Conservation (phyloP, 2,329 filamentous ascomycete species). For the Anthostomella pinea region DNA sequence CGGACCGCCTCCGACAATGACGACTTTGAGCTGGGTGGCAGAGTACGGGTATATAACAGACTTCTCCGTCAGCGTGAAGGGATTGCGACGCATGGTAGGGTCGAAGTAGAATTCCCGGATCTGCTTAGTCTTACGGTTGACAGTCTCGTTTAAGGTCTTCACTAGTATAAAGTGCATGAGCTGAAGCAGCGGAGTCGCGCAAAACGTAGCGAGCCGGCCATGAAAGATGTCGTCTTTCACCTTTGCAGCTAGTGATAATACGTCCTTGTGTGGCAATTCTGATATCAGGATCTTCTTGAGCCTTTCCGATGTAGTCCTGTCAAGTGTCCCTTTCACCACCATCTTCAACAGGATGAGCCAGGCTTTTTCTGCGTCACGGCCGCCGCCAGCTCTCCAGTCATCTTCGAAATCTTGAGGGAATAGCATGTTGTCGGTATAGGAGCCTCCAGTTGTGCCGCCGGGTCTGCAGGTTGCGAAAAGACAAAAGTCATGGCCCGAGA, state of each 20-base stretch:
- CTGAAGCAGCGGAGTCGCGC: slow-evolving; percentile 31
- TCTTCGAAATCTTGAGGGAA: background rate
- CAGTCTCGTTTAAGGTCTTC: slow-evolving; percentile 17
- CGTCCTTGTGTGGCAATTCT: background rate
- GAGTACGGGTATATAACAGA: slow-evolving; percentile 30
- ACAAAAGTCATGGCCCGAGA: too few relatives aligned
- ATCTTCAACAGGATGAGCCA: background rate
- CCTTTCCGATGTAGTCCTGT: background rate
- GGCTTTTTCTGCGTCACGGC: background rate
- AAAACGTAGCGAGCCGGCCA: slow-evolving; percentile 29
- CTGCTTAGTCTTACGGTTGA: background rate
- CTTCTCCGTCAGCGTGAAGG: slow-evolving; percentile 20
- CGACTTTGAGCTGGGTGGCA: slow-evolving; percentile 27
- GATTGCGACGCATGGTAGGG: slow-evolving; percentile 29
- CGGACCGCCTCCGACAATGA: slow-evolving; percentile 33
- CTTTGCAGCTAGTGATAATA: background rate
- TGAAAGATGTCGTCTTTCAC: background rate
- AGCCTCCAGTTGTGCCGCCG: too few relatives aligned
- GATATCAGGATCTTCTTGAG: background rate
- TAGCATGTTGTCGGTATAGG: background rate
- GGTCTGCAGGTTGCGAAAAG: too few relatives aligned
- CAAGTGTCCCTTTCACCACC: background rate
- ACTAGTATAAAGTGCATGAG: slow-evolving; percentile 35
- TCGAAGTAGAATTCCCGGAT: slow-evolving; percentile 38
- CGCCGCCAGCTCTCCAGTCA: background rate